Evolutionary conservation across 108 stramenopile genomes (phyloP), one percentile per base, ranked within the genome.

Genomic region (Skeletonema marinoi): DNA sequence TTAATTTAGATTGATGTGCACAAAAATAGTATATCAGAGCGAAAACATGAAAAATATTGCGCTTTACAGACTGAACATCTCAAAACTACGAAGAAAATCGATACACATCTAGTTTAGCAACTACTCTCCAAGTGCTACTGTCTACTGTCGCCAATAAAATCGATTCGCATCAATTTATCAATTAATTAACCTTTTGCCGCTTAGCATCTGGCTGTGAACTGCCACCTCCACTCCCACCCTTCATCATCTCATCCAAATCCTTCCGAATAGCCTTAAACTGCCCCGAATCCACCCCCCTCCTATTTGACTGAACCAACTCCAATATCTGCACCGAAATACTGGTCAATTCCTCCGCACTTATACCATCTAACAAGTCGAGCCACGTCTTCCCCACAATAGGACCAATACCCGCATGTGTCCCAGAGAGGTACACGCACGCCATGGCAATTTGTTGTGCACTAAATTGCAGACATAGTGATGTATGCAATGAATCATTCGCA

Each of bases 401-500:
- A 35, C 63, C 60, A 16, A 92, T 81, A 35, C 84, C 83, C 7
- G 78, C 75, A 77, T 92, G 90, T 38, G 87, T 86, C 12, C 84
- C 88, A 29, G 88, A 86, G 51, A 94, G 72, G 68, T 88, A 94
- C 2, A 90, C 84, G 51, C 90, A 92, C 2, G 91, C 77, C 39
- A 78, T 80, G 32, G 93, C 93, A 74, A 94, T 92, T 17, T 81
- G 73, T 31, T 81, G 39, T 4, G 93, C 87, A 10, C 79, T 71
- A 56, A 86, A 92, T 70, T 94, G 93, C 11, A 94, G 68, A 65
- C 93, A 94, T 2, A 94, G 77, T 9, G 88, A 87, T 13, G 93
- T 92, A 48, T 94, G 93, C 80, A 92, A 84, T 25, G 88, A 89
- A 71, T 94, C 93, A 66, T 94, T 94, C 51, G 93, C 91, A 74